Base-by-base conservation (phyloP, 2,329 filamentous ascomycete genomes). In the Beauveria australis region DNA sequence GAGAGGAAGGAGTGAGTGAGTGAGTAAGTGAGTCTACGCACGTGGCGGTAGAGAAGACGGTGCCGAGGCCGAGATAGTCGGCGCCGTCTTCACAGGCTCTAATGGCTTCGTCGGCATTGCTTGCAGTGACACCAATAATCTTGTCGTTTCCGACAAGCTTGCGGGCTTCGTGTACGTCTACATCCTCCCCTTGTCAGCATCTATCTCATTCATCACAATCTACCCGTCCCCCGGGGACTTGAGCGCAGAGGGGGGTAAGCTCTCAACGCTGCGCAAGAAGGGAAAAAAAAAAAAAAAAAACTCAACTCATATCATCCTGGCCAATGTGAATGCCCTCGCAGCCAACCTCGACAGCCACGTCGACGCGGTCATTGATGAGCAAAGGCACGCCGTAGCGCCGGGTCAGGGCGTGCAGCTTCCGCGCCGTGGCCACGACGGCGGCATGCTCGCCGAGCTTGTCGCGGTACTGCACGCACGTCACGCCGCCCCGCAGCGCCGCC, bases 251-350 rank as follows among this genome's bases (percentile, higher is more conserved):
- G 3, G 3, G n/a, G n/a, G n/a, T n/a, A n/a, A n/a, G 30, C 30
- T 12, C 30, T 33, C 30, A 33, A 12, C 30, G 30, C 28, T 30
- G 3, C n/a, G 26, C 26, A 26, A 5, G 26, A 26, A 7, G 7
- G 26, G 7, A 28, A 51, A 59, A 19, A 19, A 37, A 9, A 12
- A 33, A 3, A 49, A 14, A 37, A 43, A 22, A 64, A 49, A 49
- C 73, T 80, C 66, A 73, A 73, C 88, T 80, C 79, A 96, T 87
- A 73, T 97, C 93, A 81, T 97, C 92, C 76, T 97, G 93, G 7
- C 94, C 94, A 54, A 97, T 83, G 72, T 97, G 94, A 9, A 96
- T 91, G 51, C 94, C 94, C 76, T 97, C 93, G 61, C 90, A 94
- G 14, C 86, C 89, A 48, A 92, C 83, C 16, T 91, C 92, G 19